Evolutionary conservation across 1,284 basidiomycete species (phyloP).

Genomic region (Trichosporon faecale): DNA sequence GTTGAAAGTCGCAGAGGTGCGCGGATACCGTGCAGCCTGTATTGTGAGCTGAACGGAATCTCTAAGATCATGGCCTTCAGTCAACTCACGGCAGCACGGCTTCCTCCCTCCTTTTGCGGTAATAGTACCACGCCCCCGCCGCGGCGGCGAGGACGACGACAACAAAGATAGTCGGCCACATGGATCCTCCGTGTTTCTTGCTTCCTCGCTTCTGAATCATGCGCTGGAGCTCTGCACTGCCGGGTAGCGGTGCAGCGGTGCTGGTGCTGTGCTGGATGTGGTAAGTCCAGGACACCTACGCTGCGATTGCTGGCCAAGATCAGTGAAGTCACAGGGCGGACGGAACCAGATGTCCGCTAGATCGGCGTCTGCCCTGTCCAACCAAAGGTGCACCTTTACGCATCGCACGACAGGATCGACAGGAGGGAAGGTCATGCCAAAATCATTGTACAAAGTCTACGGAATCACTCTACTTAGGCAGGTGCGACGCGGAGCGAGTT

Average conservation of each 20-base stretch:
- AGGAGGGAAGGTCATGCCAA: not conserved
- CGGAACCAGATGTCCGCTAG: constrained; percentile 4
- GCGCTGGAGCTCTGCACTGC: not conserved
- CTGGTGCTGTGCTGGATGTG: not conserved
- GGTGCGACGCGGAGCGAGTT: constrained; percentile 68
- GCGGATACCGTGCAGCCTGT: not conserved
- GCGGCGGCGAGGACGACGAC: constrained; percentile 12
- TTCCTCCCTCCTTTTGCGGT: not conserved
- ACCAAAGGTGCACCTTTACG: not conserved
- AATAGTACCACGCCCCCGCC: constrained; percentile 7
- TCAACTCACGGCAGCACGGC: constrained; percentile 10
- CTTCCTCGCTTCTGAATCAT: not conserved
- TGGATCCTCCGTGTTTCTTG: not conserved
- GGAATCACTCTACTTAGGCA: not conserved
- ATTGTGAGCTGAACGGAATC: not conserved
- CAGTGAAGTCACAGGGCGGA: not conserved
- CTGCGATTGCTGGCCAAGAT: not conserved
- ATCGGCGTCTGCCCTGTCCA: not conserved
- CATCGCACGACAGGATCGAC: not conserved
- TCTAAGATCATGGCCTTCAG: no score
- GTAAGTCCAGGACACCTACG: not conserved
- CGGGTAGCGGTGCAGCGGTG: not conserved
- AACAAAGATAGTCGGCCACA: constrained; percentile 13
- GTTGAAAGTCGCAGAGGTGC: constrained; percentile 19
- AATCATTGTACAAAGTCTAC: not conserved